These are phyloP conservation scores for Serendipita sp. DNA, from an alignment of 768 basidiomycete genomes.

Conservation along the genomic window DNA sequence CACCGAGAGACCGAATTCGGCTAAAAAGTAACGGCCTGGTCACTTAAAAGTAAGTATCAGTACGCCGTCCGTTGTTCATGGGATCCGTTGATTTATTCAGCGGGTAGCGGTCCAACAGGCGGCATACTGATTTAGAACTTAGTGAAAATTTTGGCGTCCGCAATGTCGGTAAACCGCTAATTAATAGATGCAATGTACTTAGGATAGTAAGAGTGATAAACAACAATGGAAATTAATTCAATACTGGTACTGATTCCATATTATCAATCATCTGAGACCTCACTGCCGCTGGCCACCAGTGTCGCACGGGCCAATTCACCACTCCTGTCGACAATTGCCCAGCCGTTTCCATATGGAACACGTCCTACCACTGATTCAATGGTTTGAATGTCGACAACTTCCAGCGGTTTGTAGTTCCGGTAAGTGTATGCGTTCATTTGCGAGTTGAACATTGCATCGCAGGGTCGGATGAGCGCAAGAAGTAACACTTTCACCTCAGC, in stretches of 20 bases:
- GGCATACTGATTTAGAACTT: background rate
- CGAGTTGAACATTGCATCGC: constrained; percentile 4
- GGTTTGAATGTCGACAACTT: constrained; percentile 15
- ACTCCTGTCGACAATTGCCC: constrained; percentile 18
- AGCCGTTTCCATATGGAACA: constrained; percentile 11
- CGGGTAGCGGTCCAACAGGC: background rate
- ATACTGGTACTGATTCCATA: background rate
- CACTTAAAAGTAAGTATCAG: background rate
- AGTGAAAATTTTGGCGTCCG: background rate
- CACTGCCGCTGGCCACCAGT: constrained; percentile 5
- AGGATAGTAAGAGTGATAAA: too few species aligned
- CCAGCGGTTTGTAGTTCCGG: background rate
- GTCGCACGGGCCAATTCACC: constrained; percentile 11
- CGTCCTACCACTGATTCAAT: constrained; percentile 18
- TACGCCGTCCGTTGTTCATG: background rate
- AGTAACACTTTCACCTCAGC: constrained; percentile 11
- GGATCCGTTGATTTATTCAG: background rate
- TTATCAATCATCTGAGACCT: constrained; percentile 2
- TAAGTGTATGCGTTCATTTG: constrained; percentile 8
- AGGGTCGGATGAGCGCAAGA: constrained; percentile 15
- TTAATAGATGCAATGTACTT: background rate
- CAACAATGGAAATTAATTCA: too few species aligned
- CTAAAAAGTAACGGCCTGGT: background rate
- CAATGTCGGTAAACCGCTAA: background rate
- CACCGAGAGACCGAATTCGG: background rate